Evolutionary conservation across 495 filamentous ascomycete species (phyloP).

Genomic region (Penicillium salamii): DNA sequence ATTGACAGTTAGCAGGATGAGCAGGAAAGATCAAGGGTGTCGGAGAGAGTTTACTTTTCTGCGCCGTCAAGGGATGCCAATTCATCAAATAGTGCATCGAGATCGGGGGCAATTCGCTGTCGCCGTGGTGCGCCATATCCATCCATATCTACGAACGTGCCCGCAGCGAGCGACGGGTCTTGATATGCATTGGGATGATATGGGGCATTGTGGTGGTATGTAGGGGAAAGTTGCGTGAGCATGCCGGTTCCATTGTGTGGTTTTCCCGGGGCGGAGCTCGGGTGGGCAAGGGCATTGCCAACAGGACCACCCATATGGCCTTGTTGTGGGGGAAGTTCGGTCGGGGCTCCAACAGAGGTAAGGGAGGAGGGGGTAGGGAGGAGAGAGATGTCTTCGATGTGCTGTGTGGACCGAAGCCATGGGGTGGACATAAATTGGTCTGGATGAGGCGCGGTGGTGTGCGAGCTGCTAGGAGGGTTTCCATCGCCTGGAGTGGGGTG

Average conservation of each 20-base stretch:
- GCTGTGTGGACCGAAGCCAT: conserved; percentile 32
- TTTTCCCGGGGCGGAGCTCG: conserved; percentile 23
- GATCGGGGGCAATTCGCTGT: conserved; percentile 40
- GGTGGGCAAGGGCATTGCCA: conserved; percentile 13
- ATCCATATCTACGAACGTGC: conserved; percentile 33
- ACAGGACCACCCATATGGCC: conserved; percentile 18
- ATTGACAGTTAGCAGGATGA: background rate
- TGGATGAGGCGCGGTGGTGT: background rate
- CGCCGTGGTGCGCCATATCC: conserved; percentile 30
- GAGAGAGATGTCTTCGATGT: conserved; percentile 29
- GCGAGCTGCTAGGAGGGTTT: conserved; percentile 4
- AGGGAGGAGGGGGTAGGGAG: conserved; percentile 35
- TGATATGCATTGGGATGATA: conserved; percentile 29
- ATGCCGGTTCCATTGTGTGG: conserved; percentile 19
- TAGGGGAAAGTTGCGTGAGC: conserved; percentile 24
- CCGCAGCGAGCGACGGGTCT: conserved; percentile 29
- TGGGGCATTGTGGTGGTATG: conserved; percentile 24
- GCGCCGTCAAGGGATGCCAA: conserved; percentile 42
- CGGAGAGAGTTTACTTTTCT: conserved; percentile 34
- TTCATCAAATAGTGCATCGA: conserved; percentile 44
- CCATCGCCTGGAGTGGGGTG: conserved; percentile 7
- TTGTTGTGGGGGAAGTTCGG: conserved; percentile 20
- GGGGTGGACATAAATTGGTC: conserved; percentile 28
- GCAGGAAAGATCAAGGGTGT: background rate
- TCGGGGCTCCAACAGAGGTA: conserved; percentile 20